Evolutionary conservation across 163 green algal genomes (phyloP).

Genomic region (Chlorella variabilis): DNA sequence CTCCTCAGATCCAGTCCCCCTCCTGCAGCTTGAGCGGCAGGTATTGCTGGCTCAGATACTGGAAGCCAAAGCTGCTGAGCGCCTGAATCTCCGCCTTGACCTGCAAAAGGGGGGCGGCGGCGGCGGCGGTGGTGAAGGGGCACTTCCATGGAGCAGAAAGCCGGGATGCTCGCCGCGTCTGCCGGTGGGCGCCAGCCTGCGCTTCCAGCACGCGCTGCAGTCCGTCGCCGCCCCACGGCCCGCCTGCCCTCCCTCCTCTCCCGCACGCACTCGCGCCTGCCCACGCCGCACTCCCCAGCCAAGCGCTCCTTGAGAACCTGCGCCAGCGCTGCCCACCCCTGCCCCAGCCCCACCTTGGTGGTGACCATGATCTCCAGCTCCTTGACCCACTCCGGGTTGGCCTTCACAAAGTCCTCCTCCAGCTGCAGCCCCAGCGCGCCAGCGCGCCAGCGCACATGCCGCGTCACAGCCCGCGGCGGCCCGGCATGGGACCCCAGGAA

Average conservation of each 20-base stretch:
- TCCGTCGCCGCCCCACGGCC: too few relatives aligned
- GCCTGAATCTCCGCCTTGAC: slow-evolving; percentile 97
- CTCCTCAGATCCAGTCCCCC: slow-evolving; percentile 51
- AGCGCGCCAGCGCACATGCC: too few relatives aligned
- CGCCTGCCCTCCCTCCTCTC: too few relatives aligned
- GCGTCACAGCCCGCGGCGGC: too few relatives aligned
- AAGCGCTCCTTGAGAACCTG: too few relatives aligned
- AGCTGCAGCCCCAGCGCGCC: too few relatives aligned
- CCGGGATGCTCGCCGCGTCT: neutral
- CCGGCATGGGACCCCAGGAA: too few relatives aligned
- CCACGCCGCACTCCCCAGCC: too few relatives aligned
- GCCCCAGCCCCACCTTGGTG: slow-evolving; percentile 61
- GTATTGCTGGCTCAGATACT: slow-evolving; percentile 96
- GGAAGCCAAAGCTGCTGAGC: slow-evolving; percentile 93
- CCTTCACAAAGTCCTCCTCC: slow-evolving; percentile 95
- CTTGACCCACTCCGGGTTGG: slow-evolving; percentile 92
- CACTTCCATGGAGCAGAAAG: neutral
- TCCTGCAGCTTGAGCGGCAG: slow-evolving; percentile 95
- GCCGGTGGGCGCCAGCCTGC: too few relatives aligned
- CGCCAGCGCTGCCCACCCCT: neutral
- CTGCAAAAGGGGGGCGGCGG: slow-evolving; percentile 23
- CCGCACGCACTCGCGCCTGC: too few relatives aligned
- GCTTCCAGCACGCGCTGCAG: too few relatives aligned
- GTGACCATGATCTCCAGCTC: slow-evolving; percentile 96
- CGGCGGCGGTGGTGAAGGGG: neutral